Base-by-base conservation (phyloP, 2,329 filamentous ascomycete species). In the Waltergamsia citrina region DNA sequence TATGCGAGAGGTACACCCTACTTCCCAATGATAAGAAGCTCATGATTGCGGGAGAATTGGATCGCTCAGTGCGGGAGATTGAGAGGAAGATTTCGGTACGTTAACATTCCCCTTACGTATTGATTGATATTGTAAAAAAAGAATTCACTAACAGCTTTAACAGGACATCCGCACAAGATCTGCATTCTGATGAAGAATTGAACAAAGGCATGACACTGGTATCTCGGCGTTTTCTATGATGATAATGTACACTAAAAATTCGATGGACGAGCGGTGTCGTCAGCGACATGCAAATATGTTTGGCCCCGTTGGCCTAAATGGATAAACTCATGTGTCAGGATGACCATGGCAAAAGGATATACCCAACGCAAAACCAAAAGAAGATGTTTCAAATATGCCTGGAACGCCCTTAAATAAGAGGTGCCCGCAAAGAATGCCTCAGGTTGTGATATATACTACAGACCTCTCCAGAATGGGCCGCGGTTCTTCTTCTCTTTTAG, bases 21-120 rank as follows among this genome's bases (percentile, higher is more conserved):
- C 67, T 98, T 40, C 72, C 82, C 18, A 82, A 80, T 45, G 90
- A 95, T 49, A 88, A 85, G 67, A 94, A 95, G 69, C 79, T 86
- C 59, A 87, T 88, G 75, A 94, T 98, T 63, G 90, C 90, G 3
- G 87, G 74, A 33, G 90, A 96, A 59, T 60, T 96, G 45, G 92
- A 96, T 59, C 79, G 92, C 38, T 90, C 85, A 27, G 79, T 95
- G 36, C 67, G 86, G 47, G 85, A 96, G 60, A 92, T 98, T 51
- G 93, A 98, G 68, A 79, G 92, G 50, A 95, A 95, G 64, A 90
- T 98, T 51, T 87, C 84, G 39, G 70, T 71, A 51, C 52, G 67
- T 57, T 34, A 7, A 7, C 12, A n/a, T 15, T n/a, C 6, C 21
- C 34, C 12, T 16, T 16, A 9, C 10, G 9, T 12, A 8, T 4